A percentile compares a stretch with the other conserved stretches of the same genome.
Evolutionary conservation across 1,284 basidiomycete species (phyloP).

Genomic region (Termitomyces sp.): DNA sequence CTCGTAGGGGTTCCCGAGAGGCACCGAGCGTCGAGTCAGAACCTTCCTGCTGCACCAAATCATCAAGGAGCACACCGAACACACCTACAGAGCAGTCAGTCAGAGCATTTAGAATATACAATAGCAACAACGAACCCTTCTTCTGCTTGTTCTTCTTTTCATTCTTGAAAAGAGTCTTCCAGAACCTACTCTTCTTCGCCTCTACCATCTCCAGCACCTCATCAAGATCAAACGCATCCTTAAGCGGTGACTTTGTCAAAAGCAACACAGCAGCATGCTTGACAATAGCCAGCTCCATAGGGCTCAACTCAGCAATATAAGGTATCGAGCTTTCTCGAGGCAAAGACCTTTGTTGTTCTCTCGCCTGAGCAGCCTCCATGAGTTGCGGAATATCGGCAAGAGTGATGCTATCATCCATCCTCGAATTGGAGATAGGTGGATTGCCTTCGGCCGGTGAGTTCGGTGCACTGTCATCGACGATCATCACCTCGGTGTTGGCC

Average conservation of each 20-base stretch:
- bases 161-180: conserved; percentile 96
- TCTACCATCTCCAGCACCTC: conserved; percentile 94
- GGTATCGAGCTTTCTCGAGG: conserved; percentile 73
- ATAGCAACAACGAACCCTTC: conserved; percentile 61
- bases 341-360: conserved; percentile 77
- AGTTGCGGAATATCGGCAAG: conserved; percentile 96
- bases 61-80: conserved; percentile 90
- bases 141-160: conserved; percentile 88
- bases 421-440: conserved; percentile 23
- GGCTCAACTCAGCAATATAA: conserved; percentile 80
- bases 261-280: conserved; percentile 88
- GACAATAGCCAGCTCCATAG: conserved; percentile 85
- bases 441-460: conserved; percentile 59
- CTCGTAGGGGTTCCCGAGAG: conserved; percentile 78
- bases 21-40: conserved; percentile 91
- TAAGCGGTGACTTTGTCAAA: conserved; percentile 73
- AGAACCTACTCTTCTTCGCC: conserved; percentile 90
- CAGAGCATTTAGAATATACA: neutral
- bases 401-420: conserved; percentile 79
- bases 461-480: conserved; percentile 79
- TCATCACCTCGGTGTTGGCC: conserved; percentile 85
- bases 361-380: conserved; percentile 86
- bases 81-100: conserved; percentile 43
- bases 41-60: conserved; percentile 93
- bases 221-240: conserved; percentile 83